phyloP scores from a whole-genome alignment of 306 rosid species.

The Cucurbita pepo region DNA sequence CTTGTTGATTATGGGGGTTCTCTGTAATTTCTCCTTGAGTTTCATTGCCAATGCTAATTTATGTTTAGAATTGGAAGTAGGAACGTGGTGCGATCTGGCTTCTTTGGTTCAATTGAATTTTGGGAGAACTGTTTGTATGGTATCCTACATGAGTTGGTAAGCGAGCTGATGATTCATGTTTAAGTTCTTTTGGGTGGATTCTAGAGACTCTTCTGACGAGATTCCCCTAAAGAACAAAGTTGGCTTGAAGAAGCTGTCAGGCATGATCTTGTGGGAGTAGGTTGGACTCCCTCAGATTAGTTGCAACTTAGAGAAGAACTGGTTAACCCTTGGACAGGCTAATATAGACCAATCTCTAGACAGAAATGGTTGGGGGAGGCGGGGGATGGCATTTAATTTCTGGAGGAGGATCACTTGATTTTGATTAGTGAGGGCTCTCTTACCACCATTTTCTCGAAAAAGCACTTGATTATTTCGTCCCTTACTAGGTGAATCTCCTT shows the following conservation, averaged over 20 bases:
- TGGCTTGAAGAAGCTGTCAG: neutral
- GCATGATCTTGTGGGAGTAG: neutral
- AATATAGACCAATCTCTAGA: too few relatives aligned
- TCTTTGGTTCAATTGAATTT: neutral
- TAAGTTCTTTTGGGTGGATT: neutral
- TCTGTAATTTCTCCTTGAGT: neutral
- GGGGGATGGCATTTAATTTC: too few relatives aligned
- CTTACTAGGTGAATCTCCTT: neutral
- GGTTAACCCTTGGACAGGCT: neutral
- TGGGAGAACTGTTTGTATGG: neutral
- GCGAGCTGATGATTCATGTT: neutral
- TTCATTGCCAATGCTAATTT: neutral
- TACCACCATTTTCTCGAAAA: neutral
- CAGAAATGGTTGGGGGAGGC: too few relatives aligned
- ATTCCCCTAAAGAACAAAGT: neutral
- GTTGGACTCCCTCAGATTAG: neutral
- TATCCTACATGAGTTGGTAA: neutral
- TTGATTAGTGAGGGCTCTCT: too few relatives aligned
- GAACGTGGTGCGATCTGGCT: neutral
- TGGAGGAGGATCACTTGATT: too few relatives aligned
- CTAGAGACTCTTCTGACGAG: neutral
- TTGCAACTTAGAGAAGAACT: neutral
- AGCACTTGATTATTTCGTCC: neutral
- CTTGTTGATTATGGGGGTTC: neutral
- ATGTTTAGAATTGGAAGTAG: neutral